Conservation (phyloP, 805 yeast species). For the Kodamaea nitidulidarum region DNA sequence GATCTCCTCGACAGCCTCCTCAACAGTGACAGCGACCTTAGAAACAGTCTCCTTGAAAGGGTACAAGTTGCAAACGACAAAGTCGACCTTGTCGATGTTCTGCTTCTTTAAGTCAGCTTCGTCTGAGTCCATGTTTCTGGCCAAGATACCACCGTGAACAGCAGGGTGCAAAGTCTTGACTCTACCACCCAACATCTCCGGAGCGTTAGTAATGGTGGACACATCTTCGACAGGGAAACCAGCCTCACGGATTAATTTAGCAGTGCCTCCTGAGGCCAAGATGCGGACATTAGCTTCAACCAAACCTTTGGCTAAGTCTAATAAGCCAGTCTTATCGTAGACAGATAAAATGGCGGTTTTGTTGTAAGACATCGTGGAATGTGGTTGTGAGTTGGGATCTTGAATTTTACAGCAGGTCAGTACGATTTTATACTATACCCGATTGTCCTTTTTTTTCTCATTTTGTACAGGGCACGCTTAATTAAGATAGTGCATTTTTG, state of each 20-base stretch:
- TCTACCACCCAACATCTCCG: constrained; percentile 98
- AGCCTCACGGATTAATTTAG: constrained; percentile 89
- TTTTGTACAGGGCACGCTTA: constrained; percentile 5
- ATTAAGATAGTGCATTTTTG: constrained; percentile 6
- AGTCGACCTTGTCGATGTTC: constrained; percentile 93
- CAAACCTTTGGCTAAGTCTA: constrained; percentile 95
- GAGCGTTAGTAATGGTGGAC: constrained; percentile 92
- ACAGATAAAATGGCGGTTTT: constrained; percentile 96
- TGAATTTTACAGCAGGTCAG: constrained; percentile 6
- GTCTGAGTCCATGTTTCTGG: constrained; percentile 88
- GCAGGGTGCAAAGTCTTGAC: constrained; percentile 99
- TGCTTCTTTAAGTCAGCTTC: constrained; percentile 84
- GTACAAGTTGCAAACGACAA: constrained; percentile 94
- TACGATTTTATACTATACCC: constrained; percentile 5
- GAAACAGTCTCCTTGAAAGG: constrained; percentile 98
- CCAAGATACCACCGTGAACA: constrained; percentile 96
- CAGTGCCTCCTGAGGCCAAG: constrained; percentile 97
- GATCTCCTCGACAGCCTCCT: constrained; percentile 97
- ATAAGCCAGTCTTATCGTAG: constrained; percentile 93
- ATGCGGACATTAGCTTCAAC: constrained; percentile 84
- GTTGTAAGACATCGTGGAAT: constrained; percentile 26
- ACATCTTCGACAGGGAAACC: constrained; percentile 98
- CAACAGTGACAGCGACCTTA: constrained; percentile 90
- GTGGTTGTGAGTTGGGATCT: background rate
- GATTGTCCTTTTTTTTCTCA: background rate